Base-by-base conservation (phyloP, 768 basidiomycete genomes). In the Leccinellum rugosiceps region DNA sequence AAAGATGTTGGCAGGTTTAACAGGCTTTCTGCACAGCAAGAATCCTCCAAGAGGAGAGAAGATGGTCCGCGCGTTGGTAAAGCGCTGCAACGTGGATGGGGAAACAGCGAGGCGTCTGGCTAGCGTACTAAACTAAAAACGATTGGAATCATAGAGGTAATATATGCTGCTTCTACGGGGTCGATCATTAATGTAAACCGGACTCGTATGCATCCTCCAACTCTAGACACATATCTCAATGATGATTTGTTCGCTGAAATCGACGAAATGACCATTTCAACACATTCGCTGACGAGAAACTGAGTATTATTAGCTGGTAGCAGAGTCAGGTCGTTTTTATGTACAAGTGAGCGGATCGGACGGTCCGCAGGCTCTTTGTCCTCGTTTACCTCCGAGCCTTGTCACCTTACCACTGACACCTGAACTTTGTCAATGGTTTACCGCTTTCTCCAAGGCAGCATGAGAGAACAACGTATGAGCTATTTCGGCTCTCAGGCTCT, bases 71-170 rank as follows among this genome's bases (percentile, higher is more conserved):
- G 53, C 55, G 9, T 49, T 71, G 41, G 50, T 63, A 54, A 71
- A 58, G 53, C 71, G 69, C 32, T 71, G 71, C 45, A 63, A 63
- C 41, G 59, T 71, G 63, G 63, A 72, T 32, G 62, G 50, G 3
- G 70, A 73, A 30, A 64, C 65, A 1, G 70, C 70, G 6, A 63
- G 30, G 52, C 59, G 59, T 21, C 45, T 71, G 48, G 62, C 65
- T 6, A 41, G 28, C 25, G 43, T 61, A 30, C 54, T 71, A 19
- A 17, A 51, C 21, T 38, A 52, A 31, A 43, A 31, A 25, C 19
- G 7, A 15, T 43, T 26, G 6, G 26, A 25, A 25, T 11, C 47
- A 52, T 50, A 53, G 13, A 41, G 9, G 1, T 17, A 8, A 17
- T 14, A 8, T 31, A 25, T 46, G 10, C 26, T 21, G 53, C 44